Evolutionary conservation across 2,329 filamentous ascomycete genomes (phyloP).

Genomic region (Phaeosphaeriaceae sp.): DNA sequence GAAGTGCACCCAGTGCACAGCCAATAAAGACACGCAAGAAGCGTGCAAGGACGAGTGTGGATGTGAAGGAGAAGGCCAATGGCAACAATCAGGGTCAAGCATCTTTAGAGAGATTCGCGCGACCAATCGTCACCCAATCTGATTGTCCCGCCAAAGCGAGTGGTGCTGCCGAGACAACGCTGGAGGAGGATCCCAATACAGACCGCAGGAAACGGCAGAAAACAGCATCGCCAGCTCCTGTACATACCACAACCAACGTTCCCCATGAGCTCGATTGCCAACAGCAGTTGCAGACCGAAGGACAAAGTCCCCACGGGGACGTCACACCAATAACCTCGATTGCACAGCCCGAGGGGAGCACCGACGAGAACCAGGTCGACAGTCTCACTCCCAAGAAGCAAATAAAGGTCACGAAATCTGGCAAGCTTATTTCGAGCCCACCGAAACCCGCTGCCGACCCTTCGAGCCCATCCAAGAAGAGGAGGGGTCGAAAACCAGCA

Average conservation of each 20-base stretch:
- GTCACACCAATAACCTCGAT: background rate
- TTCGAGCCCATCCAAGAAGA: conserved; percentile 56
- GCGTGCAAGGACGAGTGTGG: conserved; percentile 29
- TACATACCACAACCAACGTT: background rate
- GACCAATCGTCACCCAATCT: background rate
- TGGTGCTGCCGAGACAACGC: conserved; percentile 13
- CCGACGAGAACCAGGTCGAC: conserved; percentile 1
- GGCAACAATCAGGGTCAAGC: conserved; percentile 27
- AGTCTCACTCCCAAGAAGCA: conserved; percentile 41
- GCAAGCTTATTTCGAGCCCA: conserved; percentile 55
- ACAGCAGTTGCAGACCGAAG: conserved; percentile 38
- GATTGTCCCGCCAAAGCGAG: conserved; percentile 4
- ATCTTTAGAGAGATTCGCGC: conserved; percentile 37
- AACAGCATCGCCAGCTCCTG: conserved; percentile 38
- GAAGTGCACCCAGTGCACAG: conserved; percentile 23
- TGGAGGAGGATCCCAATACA: conserved; percentile 40
- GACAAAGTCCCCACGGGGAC: conserved; percentile 5
- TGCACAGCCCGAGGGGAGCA: conserved; percentile 1
- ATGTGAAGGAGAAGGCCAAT: conserved; percentile 20
- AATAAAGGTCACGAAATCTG: conserved; percentile 52
- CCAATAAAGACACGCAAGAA: conserved; percentile 29
- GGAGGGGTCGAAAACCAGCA: conserved; percentile 25
- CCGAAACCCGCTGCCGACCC: conserved; percentile 32
- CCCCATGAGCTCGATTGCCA: conserved; percentile 29
- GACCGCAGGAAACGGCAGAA: conserved; percentile 49